Percentiles rank a stretch among this genome's conserved stretches.
Evolutionary conservation across 768 basidiomycete species (phyloP).

Genomic region (Macrolepiota albuminosa): DNA sequence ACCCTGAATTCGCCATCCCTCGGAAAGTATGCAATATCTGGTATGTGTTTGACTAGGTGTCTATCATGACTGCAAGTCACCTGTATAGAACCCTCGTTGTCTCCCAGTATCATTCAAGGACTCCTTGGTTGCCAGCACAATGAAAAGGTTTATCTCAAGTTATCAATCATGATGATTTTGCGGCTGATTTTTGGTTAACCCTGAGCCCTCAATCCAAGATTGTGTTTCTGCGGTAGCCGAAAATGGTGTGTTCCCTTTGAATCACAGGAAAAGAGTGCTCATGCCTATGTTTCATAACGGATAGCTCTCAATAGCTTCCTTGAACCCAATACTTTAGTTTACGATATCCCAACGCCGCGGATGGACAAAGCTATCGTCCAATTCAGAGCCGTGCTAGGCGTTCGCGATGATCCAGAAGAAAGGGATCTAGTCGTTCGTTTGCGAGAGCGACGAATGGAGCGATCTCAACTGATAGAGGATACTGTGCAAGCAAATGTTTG

Average conservation of each 20-base stretch:
- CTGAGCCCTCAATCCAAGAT: slow-evolving; percentile 72
- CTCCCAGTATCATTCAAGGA: slow-evolving; percentile 50
- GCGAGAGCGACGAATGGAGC: slow-evolving; percentile 39
- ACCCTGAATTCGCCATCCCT: slow-evolving; percentile 63
- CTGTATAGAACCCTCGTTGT: slow-evolving; percentile 55
- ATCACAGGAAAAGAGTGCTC: background rate
- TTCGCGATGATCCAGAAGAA: slow-evolving; percentile 25
- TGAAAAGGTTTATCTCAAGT: slow-evolving; percentile 54
- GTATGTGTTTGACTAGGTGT: slow-evolving; percentile 21
- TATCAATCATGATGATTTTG: background rate
- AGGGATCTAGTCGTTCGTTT: slow-evolving; percentile 35
- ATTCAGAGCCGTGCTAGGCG: slow-evolving; percentile 32
- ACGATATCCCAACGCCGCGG: slow-evolving; percentile 41
- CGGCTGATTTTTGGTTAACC: background rate
- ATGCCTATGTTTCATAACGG: background rate
- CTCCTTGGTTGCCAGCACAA: slow-evolving; percentile 77
- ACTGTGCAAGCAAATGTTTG: slow-evolving; percentile 41
- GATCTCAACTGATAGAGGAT: slow-evolving; percentile 36
- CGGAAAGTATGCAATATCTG: slow-evolving; percentile 50
- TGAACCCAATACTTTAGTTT: slow-evolving; percentile 57
- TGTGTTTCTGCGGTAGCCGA: slow-evolving; percentile 61
- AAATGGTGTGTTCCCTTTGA: slow-evolving; percentile 40
- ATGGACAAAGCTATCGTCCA: slow-evolving; percentile 32
- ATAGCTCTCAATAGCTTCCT: slow-evolving; percentile 55
- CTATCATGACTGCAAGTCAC: slow-evolving; percentile 2